Conservation (phyloP, 2,329 filamentous ascomycete species). For the Alternaria hordeiaustralica region DNA sequence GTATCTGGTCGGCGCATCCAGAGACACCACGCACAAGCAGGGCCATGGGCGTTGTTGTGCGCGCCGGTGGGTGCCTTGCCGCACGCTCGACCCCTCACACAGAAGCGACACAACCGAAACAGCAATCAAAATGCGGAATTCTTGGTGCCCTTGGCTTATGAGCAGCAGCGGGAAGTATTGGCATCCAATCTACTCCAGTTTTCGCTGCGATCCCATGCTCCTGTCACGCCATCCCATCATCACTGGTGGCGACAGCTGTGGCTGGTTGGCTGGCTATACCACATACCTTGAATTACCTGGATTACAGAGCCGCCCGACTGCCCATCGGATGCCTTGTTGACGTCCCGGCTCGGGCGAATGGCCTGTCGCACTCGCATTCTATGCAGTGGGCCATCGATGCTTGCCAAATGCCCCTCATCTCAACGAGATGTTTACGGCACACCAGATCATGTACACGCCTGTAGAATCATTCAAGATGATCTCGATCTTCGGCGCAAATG, state of each 20-base stretch:
- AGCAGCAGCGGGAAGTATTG: constrained; percentile 4
- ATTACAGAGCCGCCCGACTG: background rate
- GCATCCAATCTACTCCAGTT: constrained; percentile 1
- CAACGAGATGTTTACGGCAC: background rate
- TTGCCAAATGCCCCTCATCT: background rate
- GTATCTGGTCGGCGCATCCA: background rate
- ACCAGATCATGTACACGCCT: background rate
- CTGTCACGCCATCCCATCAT: background rate
- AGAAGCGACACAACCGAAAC: constrained; percentile 5
- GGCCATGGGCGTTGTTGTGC: background rate
- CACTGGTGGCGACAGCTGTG: background rate
- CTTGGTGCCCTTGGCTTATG: constrained; percentile 7
- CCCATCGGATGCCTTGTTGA: background rate
- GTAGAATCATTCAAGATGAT: background rate
- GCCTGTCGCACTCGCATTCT: background rate
- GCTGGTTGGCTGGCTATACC: background rate
- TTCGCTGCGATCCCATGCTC: background rate
- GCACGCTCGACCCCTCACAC: background rate
- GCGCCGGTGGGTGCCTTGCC: background rate
- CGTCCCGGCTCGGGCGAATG: background rate
- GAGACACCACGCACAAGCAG: background rate
- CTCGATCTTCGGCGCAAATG: background rate
- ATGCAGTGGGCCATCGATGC: background rate
- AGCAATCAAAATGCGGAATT: constrained; percentile 2
- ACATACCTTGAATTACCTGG: background rate